These are phyloP conservation scores for Erigeron philadelphicus DNA, from an alignment of 140 eudicot genomes.

Conservation along the genomic window DNA sequence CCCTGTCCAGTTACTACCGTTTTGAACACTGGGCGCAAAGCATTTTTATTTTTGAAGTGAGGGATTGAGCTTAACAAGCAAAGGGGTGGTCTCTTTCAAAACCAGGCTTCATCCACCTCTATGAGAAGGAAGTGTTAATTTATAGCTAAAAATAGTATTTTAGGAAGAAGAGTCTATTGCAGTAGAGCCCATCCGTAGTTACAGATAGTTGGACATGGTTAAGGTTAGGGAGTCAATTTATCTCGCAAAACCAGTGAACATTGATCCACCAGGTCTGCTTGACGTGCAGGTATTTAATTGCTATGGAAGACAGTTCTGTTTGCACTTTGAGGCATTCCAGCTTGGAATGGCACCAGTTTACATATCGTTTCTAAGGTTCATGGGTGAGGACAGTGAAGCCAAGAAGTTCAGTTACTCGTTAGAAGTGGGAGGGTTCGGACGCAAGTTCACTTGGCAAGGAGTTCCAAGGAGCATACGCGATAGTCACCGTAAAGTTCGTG, in stretches of 20 bases:
- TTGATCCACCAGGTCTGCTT: neutral
- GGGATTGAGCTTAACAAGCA: too few species aligned
- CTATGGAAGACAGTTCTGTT: slow-evolving; percentile 59
- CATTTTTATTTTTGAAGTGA: too few species aligned
- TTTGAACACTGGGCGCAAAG: too few species aligned
- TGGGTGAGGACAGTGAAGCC: slow-evolving; percentile 74
- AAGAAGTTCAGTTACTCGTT: slow-evolving; percentile 53
- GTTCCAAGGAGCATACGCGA: slow-evolving; percentile 77
- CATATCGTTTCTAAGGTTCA: slow-evolving; percentile 65
- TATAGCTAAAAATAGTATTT: too few species aligned
- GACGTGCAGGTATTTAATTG: slow-evolving; percentile 61
- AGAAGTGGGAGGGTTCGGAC: slow-evolving; percentile 64
- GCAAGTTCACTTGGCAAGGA: slow-evolving; percentile 69
- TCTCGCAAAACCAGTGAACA: neutral
- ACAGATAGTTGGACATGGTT: too few species aligned
- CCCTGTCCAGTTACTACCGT: too few species aligned
- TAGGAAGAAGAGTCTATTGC: too few species aligned
- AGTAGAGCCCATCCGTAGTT: too few species aligned
- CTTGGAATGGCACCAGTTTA: slow-evolving; percentile 73
- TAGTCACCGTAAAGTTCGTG: slow-evolving; percentile 61
- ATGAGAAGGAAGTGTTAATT: too few species aligned
- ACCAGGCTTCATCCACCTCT: too few species aligned
- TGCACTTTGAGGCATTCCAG: slow-evolving; percentile 74
- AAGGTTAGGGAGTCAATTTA: too few species aligned
- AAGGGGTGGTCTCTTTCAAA: too few species aligned